phyloP scores from a whole-genome alignment of 306 rosid genomes.

The Abrus precatorius region DNA sequence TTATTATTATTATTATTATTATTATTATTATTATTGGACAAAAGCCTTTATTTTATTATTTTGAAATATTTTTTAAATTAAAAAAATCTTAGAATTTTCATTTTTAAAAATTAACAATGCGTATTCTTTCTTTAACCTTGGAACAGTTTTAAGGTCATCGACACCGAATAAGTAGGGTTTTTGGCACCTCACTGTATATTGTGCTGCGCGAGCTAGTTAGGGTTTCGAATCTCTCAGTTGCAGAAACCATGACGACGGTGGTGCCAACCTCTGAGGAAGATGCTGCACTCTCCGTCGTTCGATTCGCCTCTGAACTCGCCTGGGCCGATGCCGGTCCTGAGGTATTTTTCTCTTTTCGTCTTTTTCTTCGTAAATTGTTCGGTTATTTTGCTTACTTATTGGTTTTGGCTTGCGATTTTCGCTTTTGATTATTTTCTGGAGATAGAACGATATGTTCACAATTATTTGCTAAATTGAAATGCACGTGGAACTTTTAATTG shows the following conservation, averaged over 20 bases:
- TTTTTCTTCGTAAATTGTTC: background rate
- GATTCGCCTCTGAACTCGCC: constrained; percentile 86
- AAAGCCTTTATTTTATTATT: too few species aligned
- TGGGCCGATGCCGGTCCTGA: constrained; percentile 97
- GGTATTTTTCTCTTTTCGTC: constrained; percentile 51
- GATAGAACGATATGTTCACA: background rate
- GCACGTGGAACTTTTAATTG: background rate
- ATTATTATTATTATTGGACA: too few species aligned
- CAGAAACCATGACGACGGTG: constrained; percentile 81
- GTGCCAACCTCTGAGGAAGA: constrained; percentile 93
- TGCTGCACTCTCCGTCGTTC: constrained; percentile 80
- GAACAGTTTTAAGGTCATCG: background rate
- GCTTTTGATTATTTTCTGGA: background rate
- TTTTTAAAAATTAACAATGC: too few species aligned
- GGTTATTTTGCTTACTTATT: background rate
- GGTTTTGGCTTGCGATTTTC: background rate
- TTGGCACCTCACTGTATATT: background rate
- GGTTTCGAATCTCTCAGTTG: constrained; percentile 49
- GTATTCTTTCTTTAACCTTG: too few species aligned
- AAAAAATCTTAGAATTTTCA: too few species aligned
- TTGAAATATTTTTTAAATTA: too few species aligned
- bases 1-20: too few species aligned
- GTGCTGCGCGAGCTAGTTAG: constrained; percentile 44
- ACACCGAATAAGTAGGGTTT: constrained; percentile 57
- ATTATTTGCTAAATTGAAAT: background rate